These are phyloP conservation scores for Cicer pinnatifidum DNA, from an alignment of 306 rosid species.

Conservation along the genomic window DNA sequence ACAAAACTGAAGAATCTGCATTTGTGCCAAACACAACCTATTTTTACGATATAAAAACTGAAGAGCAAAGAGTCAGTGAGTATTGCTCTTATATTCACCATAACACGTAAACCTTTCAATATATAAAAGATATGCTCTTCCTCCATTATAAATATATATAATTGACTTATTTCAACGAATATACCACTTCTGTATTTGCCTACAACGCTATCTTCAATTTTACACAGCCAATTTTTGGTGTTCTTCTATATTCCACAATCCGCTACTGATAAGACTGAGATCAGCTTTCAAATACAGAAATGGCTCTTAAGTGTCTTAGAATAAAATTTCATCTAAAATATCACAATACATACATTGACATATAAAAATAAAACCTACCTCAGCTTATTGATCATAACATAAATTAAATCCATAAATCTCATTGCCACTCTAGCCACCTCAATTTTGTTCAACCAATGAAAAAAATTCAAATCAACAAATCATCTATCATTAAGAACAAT, in stretches of 20 bases:
- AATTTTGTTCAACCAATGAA: neutral
- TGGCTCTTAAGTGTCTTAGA: neutral
- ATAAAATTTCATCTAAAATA: slow-evolving; percentile 11
- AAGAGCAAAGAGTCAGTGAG: no score
- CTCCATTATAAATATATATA: no score
- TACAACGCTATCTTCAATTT: neutral
- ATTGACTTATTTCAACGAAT: neutral
- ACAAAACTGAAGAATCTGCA: no score
- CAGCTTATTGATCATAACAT: neutral
- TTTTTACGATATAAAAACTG: no score
- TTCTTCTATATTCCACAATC: no score
- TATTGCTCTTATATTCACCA: no score
- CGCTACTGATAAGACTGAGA: neutral
- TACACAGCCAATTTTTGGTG: neutral
- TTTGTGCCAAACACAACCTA: neutral
- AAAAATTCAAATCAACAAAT: neutral
- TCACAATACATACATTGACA: neutral
- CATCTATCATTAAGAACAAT: neutral
- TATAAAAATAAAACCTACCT: slow-evolving; percentile 8
- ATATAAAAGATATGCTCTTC: no score
- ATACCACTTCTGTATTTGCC: neutral
- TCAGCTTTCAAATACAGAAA: slow-evolving; percentile 5
- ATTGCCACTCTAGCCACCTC: slow-evolving; percentile 11
- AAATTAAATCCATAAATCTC: neutral
- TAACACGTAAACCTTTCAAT: no score